These are phyloP conservation scores for Sarcomyxa edulis DNA, from an alignment of 768 basidiomycete genomes.

Conservation along the genomic window DNA sequence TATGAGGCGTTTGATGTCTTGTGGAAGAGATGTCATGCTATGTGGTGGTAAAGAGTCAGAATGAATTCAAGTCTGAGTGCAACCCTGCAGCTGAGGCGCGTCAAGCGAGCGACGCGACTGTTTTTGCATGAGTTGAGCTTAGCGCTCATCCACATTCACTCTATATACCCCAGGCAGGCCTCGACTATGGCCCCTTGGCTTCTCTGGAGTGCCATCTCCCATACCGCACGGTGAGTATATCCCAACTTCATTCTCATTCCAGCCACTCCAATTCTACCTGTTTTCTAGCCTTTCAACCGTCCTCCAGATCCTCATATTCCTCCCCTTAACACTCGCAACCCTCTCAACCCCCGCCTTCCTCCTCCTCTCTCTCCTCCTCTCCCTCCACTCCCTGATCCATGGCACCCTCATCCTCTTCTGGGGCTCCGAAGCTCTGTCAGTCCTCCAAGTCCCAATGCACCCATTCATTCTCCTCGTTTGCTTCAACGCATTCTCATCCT, in stretches of 20 bases:
- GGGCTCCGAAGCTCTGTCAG: constrained; percentile 65
- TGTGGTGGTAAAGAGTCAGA: no score
- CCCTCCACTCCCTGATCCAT: constrained; percentile 74
- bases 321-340: constrained; percentile 81
- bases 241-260: no score
- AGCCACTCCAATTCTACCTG: no score
- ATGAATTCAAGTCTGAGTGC: no score
- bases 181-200: constrained; percentile 49
- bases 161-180: no score
- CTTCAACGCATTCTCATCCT: constrained; percentile 77
- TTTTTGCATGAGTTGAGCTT: no score
- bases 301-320: constrained; percentile 75
- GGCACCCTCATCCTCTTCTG: constrained; percentile 71
- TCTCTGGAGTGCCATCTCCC: constrained; percentile 59
- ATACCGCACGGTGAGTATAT: constrained; percentile 48
- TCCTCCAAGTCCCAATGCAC: constrained; percentile 83
- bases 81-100: no score
- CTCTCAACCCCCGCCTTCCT: constrained; percentile 78
- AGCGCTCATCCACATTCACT: no score
- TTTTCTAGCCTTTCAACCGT: constrained; percentile 62
- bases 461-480: constrained; percentile 81
- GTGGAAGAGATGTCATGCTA: no score
- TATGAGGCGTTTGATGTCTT: no score
- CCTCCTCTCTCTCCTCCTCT: constrained; percentile 72
- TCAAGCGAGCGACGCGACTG: no score